Evolutionary conservation across 768 basidiomycete genomes (phyloP), one percentile per base, ranked within the genome.

Genomic region (Mycena capillaripes): DNA sequence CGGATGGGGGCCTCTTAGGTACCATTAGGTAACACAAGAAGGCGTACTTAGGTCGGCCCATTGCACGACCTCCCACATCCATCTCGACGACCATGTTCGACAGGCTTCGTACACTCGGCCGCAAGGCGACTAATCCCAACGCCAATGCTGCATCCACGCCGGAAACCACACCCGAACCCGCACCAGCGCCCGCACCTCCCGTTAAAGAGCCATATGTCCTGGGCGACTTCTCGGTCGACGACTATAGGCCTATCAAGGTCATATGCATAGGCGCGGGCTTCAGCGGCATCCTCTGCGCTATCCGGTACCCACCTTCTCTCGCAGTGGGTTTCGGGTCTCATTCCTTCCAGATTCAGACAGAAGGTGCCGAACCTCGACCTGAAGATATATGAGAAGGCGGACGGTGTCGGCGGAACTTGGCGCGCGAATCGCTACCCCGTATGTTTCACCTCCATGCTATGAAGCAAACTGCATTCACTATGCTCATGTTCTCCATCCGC

Each of bases 301-400:
- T 70, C 29, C 69, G 69, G 69, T 70, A 64, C n/a, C 42, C 27
- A 40, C 1, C 38, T 9, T 25, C 40, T 16, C 2, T 10, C 36
- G 17, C 17, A 21, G 10, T 38, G 29, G 11, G 12, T 7, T 42
- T 16, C 42, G 17, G 42, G 17, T 42, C 17, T 4, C 4, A 42
- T 62, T 23, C 21, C 21, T 9, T 25, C 53, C 21, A 70, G 69
- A 10, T 57, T 70, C 19, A 40, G 10, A 29, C 69, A 70, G 34
- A 70, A 64, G 38, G 61, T 70, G 7, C 42, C 69, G 8, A 70
- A 70, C 21, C 40, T 63, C 34, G 69, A 70, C 52, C 40, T 70
- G 23, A 70, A 70, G 62, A 63, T 70, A 63, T 70, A 70, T 34
- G 69, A 70, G 36, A 70, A 70, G 25, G 69, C 69, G 17, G 69